These are phyloP conservation scores for Lasiodiplodia gonubiensis DNA, from an alignment of 2,329 filamentous ascomycete species.

Conservation along the genomic window DNA sequence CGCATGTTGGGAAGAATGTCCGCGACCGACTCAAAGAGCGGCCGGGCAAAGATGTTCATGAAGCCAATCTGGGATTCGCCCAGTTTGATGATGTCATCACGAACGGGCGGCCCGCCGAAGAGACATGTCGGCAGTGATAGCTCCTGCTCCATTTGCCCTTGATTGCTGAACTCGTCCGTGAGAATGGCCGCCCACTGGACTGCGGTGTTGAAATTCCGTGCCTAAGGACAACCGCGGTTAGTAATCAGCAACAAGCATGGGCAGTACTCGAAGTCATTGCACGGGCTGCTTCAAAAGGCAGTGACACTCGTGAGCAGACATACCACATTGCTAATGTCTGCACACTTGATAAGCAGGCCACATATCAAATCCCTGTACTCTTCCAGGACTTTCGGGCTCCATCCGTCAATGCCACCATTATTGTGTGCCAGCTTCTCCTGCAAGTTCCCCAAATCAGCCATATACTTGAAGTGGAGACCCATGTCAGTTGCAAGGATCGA, in stretches of 20 bases:
- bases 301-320: slow-evolving; percentile 47
- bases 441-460: slow-evolving; percentile 81
- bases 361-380: slow-evolving; percentile 83
- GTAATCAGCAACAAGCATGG: slow-evolving; percentile 24
- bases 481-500: slow-evolving; percentile 98
- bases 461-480: slow-evolving; percentile 96
- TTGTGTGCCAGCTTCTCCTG: slow-evolving; percentile 77
- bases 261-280: neutral
- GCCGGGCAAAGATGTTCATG: slow-evolving; percentile 94
- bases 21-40: slow-evolving; percentile 85
- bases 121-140: slow-evolving; percentile 87
- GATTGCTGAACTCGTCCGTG: slow-evolving; percentile 93
- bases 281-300: neutral
- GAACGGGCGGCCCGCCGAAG: slow-evolving; percentile 76
- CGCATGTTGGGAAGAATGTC: slow-evolving; percentile 84
- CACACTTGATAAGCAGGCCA: slow-evolving; percentile 93
- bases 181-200: slow-evolving; percentile 89
- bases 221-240: slow-evolving; percentile 57
- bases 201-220: slow-evolving; percentile 81
- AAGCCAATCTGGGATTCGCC: slow-evolving; percentile 91
- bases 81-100: slow-evolving; percentile 81
- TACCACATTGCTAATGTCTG: slow-evolving; percentile 98
- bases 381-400: slow-evolving; percentile 76
- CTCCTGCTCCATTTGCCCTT: slow-evolving; percentile 89
- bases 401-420: slow-evolving; percentile 68